A percentile compares a stretch with the other conserved stretches of the same genome.
phyloP scores from a whole-genome alignment of 2,329 filamentous ascomycete genomes.

The Penicillium sp. region DNA sequence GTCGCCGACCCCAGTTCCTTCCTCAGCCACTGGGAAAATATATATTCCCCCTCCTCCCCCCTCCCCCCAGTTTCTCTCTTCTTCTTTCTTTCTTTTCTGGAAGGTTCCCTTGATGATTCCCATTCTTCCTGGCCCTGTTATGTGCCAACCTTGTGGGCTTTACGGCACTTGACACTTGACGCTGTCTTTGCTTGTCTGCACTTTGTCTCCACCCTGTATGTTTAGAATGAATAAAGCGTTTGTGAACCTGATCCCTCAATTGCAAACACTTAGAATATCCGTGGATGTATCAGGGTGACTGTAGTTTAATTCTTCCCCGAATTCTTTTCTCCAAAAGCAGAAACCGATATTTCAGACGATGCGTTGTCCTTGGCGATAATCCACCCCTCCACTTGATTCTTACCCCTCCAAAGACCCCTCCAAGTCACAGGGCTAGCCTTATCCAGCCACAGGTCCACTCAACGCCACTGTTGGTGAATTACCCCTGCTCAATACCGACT shows the following conservation, averaged over 20 bases:
- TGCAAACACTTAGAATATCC: background rate
- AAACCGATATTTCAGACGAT: background rate
- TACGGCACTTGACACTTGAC: no score
- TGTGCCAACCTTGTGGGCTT: background rate
- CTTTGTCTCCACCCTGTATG: background rate
- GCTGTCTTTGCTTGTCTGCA: background rate
- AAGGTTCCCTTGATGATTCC: background rate
- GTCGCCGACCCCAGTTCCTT: background rate
- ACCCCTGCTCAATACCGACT: background rate
- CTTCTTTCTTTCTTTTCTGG: no score
- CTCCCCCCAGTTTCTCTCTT: background rate
- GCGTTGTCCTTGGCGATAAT: background rate
- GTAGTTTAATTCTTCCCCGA: background rate
- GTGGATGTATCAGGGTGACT: background rate
- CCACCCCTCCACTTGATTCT: background rate
- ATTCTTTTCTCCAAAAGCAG: background rate
- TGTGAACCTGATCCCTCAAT: background rate
- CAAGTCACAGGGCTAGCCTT: slow-evolving; percentile 7
- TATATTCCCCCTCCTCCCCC: background rate
- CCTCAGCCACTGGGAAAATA: background rate
- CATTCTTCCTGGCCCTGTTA: background rate
- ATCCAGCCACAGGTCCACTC: slow-evolving; percentile 3
- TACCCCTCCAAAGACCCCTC: background rate
- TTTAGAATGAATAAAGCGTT: background rate
- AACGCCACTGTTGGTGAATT: background rate